Percentiles rank a stretch among this genome's conserved stretches.
Evolutionary conservation across 2,329 filamentous ascomycete genomes (phyloP).

Genomic region (Periconia macrospinosa): DNA sequence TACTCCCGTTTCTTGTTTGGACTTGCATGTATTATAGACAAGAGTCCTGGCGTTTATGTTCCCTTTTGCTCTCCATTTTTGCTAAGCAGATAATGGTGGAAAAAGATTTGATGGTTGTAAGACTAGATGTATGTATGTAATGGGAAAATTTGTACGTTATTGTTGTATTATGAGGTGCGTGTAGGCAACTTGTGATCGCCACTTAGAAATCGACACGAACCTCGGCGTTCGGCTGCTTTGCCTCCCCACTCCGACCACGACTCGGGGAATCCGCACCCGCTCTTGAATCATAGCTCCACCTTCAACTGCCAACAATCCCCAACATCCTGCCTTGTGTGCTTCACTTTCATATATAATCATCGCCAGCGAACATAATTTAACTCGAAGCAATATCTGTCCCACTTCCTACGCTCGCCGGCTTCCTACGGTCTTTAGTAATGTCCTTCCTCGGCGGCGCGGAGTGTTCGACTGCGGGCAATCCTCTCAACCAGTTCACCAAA

Average conservation of each 20-base stretch:
- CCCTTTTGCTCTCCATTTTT: slow-evolving; percentile 14
- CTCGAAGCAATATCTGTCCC: background rate
- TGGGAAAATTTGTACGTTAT: background rate
- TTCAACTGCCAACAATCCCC: background rate
- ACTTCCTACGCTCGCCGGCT: background rate
- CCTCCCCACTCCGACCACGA: slow-evolving; percentile 17
- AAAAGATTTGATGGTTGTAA: background rate
- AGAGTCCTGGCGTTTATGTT: slow-evolving; percentile 29
- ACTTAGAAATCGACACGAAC: slow-evolving; percentile 20
- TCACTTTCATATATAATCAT: too few species aligned
- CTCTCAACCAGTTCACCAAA: slow-evolving; percentile 95
- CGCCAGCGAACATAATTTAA: too few species aligned
- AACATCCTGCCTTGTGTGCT: too few species aligned
- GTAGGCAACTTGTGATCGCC: slow-evolving; percentile 3
- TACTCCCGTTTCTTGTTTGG: slow-evolving; percentile 3
- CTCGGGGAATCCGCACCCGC: slow-evolving; percentile 9
- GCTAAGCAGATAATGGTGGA: background rate
- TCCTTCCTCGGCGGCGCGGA: slow-evolving; percentile 95
- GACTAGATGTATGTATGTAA: background rate
- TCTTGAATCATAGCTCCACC: background rate
- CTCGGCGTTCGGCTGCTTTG: slow-evolving; percentile 15
- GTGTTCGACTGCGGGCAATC: slow-evolving; percentile 95
- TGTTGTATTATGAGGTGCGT: background rate
- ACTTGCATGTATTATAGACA: slow-evolving; percentile 32
- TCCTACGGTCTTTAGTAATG: slow-evolving; percentile 57